Conservation (phyloP, 148 eudicot genomes). For the Pouteria glomerata region DNA sequence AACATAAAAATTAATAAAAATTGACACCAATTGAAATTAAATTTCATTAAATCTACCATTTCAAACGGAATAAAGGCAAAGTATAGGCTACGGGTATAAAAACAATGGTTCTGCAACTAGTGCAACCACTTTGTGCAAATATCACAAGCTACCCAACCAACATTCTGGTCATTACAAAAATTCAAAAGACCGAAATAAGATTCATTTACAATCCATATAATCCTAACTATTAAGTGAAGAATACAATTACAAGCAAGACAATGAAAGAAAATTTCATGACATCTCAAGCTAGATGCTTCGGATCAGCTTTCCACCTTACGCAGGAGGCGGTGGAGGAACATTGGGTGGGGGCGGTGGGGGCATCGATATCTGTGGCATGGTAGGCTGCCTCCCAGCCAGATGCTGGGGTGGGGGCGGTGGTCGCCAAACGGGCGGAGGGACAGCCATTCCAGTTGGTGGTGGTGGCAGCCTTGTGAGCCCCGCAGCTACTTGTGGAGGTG, state of each 20-base stretch:
- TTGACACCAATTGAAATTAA: too few relatives aligned
- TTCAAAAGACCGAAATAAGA: neutral
- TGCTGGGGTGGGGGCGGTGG: conserved; percentile 64
- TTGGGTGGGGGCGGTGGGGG: conserved; percentile 47
- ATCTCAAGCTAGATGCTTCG: neutral
- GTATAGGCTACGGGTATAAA: too few relatives aligned
- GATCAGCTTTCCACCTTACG: conserved; percentile 6
- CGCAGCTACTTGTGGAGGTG: conserved; percentile 44
- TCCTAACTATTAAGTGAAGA: neutral
- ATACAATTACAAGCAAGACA: neutral
- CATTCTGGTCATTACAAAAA: neutral
- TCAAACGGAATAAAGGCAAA: too few relatives aligned
- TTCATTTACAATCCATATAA: neutral
- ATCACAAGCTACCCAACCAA: neutral
- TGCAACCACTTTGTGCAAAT: too few relatives aligned
- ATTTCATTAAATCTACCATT: too few relatives aligned
- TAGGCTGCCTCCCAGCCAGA: conserved; percentile 42
- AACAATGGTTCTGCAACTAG: too few relatives aligned
- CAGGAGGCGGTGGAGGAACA: conserved; percentile 16
- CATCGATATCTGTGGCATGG: conserved; percentile 56
- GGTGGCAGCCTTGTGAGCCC: conserved; percentile 38
- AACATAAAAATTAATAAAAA: too few relatives aligned
- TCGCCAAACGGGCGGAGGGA: conserved; percentile 47
- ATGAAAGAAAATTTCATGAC: neutral
- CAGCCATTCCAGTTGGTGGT: conserved; percentile 48